Evolutionary conservation across 345 rosid species (phyloP), one percentile per base, ranked within the genome.

Genomic region (Erysimum cheiranthoides): DNA sequence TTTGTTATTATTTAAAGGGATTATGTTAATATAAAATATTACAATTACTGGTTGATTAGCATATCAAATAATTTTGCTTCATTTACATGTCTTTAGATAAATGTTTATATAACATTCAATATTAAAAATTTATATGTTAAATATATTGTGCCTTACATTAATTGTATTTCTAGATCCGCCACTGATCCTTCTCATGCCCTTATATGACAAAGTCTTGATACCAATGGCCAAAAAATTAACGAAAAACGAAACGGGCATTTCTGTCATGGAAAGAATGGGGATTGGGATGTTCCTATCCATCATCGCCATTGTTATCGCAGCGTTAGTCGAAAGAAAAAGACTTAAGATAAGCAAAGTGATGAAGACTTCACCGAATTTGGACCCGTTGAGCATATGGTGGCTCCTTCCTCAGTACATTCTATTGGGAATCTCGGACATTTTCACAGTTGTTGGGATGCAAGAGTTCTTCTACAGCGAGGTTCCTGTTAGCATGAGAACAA

Each of bases 381-480:
- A 83, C 6, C 84, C 86, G 0, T 54, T 89, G 16, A 90, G 92
- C 85, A 95, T 95, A 68, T 85, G 90, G 25, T 92, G 96, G 89
- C 50, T 95, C 73, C 78, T 95, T 5, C 97, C 99, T 0, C 99
- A 95, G 35, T 95, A 95, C 84, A 82, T 95, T 46, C 73, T 95
- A 5, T 28, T 95, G 30, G 99, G 99, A 4, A 82, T 92, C 35
- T 86, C 97, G 10, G 99, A 95, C 71, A 86, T 95, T 25, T 95
- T 95, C 77, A 95, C 99, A 0, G 99, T 94, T 9, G 93, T 94
- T 14, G 97, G 97, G 5, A 92, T 94, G 99, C 99, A 94, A 76
- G 99, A 94, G 83, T 94, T 92, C 77, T 94, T 94, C 73, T 94
- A 94, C 77, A 81, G 83, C 31, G 96, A 95, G 73, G 97, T 95